Evolutionary conservation across 768 basidiomycete species (phyloP).

Genomic region (Russula compacta): DNA sequence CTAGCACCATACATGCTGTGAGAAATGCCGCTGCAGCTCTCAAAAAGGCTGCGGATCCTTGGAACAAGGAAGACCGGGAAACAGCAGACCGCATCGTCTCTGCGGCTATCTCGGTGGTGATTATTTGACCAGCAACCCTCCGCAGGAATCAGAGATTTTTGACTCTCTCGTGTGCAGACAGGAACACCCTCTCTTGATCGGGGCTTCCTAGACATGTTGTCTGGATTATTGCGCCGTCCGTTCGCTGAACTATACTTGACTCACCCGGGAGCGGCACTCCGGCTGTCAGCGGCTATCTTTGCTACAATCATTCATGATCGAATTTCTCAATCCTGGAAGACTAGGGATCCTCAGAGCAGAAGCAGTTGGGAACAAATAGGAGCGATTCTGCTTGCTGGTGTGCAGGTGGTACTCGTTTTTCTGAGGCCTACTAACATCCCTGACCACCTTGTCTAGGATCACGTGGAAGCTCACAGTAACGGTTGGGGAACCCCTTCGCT

Average conservation of each 20-base stretch:
- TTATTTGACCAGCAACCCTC: neutral
- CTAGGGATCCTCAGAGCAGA: neutral
- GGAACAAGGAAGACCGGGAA: constrained; percentile 16
- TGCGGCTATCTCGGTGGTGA: constrained; percentile 11
- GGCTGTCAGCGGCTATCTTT: constrained; percentile 17
- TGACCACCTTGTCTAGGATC: constrained; percentile 2
- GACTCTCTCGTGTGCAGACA: neutral
- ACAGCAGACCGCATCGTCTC: constrained; percentile 11
- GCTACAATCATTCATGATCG: constrained; percentile 11
- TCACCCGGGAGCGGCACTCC: constrained; percentile 12
- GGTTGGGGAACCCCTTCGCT: neutral
- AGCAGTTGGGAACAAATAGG: constrained; percentile 17
- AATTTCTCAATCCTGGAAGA: neutral
- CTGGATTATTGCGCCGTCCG: constrained; percentile 11
- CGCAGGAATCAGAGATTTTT: neutral
- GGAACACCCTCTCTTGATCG: neutral
- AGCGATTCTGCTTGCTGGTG: constrained; percentile 12
- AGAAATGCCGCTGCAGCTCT: constrained; percentile 8
- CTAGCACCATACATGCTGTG: neutral
- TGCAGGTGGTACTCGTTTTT: constrained; percentile 9
- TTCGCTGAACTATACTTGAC: constrained; percentile 12
- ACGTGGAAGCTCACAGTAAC: constrained; percentile 12
- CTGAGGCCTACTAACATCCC: neutral
- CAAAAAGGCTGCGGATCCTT: constrained; percentile 19
- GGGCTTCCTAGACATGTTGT: neutral